phyloP scores from a whole-genome alignment of 2,329 filamentous ascomycete species.

The Colletotrichum phormii region DNA sequence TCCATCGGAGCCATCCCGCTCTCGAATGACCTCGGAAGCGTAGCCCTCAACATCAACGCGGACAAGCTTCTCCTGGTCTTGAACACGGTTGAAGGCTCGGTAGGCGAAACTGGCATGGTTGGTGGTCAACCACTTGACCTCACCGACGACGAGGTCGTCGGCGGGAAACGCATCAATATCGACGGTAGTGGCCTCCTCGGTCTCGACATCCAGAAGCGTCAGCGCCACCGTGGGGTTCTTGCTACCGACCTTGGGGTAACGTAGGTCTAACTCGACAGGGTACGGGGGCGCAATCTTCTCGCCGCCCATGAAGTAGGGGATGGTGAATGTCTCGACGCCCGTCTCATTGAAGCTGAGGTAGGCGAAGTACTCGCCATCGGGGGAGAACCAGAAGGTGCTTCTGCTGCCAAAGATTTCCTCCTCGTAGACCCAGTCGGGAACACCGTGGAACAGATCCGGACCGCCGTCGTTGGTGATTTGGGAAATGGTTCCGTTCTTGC shows the following conservation, averaged over 20 bases:
- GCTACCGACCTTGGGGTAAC: constrained; percentile 77
- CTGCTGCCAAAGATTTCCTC: constrained; percentile 74
- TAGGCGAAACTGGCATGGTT: constrained; percentile 71
- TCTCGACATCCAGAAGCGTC: constrained; percentile 66
- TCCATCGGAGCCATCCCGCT: constrained; percentile 68
- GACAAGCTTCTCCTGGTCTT: constrained; percentile 73
- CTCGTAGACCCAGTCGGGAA: constrained; percentile 89
- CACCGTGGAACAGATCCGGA: constrained; percentile 71
- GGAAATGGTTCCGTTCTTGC: constrained; percentile 62
- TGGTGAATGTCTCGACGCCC: constrained; percentile 73
- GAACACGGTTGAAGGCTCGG: constrained; percentile 75
- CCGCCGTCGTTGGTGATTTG: constrained; percentile 71
- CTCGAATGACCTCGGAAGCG: constrained; percentile 60
- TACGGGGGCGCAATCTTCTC: constrained; percentile 69
- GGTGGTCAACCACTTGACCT: constrained; percentile 75
- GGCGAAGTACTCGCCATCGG: constrained; percentile 88
- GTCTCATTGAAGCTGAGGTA: constrained; percentile 92
- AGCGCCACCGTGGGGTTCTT: constrained; percentile 75
- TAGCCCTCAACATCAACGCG: constrained; percentile 64
- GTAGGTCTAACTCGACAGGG: constrained; percentile 70
- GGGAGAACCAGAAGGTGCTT: constrained; percentile 94
- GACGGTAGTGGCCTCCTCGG: constrained; percentile 57
- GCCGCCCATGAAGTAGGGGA: constrained; percentile 75
- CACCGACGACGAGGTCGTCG: constrained; percentile 73
- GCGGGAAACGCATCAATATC: constrained; percentile 67